Evolutionary conservation across 2,329 filamentous ascomycete species (phyloP).

Genomic region (Nothomitra cinnamomea): DNA sequence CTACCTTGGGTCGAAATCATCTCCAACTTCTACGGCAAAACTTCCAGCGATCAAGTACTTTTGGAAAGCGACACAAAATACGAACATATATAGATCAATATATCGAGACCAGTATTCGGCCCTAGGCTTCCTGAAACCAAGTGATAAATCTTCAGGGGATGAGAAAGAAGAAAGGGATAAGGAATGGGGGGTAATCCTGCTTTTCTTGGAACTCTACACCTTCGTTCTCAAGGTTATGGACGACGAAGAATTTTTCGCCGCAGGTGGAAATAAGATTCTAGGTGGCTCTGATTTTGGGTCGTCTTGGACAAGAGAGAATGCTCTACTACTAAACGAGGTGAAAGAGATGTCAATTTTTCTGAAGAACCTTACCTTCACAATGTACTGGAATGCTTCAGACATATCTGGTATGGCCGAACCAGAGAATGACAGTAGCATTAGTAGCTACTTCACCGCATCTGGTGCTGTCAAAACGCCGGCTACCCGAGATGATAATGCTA

Average conservation of each 20-base stretch:
- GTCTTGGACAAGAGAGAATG: conserved; percentile 42
- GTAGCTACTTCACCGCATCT: conserved; percentile 26
- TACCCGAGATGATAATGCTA: not conserved
- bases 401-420: conserved; percentile 28
- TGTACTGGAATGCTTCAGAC: conserved; percentile 70
- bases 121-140: conserved; percentile 34
- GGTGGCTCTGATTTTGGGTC: conserved; percentile 31
- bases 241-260: conserved; percentile 82
- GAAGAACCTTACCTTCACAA: conserved; percentile 75
- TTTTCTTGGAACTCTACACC: conserved; percentile 88
- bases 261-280: conserved; percentile 23
- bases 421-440: conserved; percentile 25
- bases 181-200: conserved; percentile 76
- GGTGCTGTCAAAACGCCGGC: conserved; percentile 11
- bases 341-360: conserved; percentile 63
- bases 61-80: conserved; percentile 50
- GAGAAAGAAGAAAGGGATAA: conserved; percentile 28
- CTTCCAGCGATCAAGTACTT: conserved; percentile 66
- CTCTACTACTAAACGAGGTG: conserved; percentile 54
- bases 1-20: conserved; percentile 53
- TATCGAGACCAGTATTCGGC: conserved; percentile 39
- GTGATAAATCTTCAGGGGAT: conserved; percentile 16
- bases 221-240: conserved; percentile 88
- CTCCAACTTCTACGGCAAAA: conserved; percentile 19
- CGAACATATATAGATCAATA: conserved; percentile 39